Percentiles rank a stretch among this genome's conserved stretches.
These are phyloP conservation scores for Papilionanthe hybrid DNA, from an alignment of 116 monocot genomes.

Conservation along the genomic window DNA sequence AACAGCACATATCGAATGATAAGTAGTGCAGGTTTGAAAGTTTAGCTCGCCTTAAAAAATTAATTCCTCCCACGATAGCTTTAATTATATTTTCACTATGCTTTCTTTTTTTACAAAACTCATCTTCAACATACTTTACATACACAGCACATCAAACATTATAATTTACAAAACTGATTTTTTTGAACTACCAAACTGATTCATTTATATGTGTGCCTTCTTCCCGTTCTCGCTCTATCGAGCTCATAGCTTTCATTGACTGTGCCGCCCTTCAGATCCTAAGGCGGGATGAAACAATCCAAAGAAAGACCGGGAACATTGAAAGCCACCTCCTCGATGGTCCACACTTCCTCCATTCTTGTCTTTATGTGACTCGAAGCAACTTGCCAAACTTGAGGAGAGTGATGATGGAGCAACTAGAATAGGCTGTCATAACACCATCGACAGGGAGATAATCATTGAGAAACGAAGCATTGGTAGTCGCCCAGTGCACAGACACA, in stretches of 20 bases:
- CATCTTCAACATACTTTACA: no score
- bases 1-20: no score
- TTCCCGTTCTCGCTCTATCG: conserved; percentile 29
- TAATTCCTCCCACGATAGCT: no score
- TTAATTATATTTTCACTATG: no score
- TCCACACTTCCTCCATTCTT: conserved; percentile 92
- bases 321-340: conserved; percentile 78
- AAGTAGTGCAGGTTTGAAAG: no score
- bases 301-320: conserved; percentile 74
- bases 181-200: no score
- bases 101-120: no score
- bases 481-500: conserved; percentile 92
- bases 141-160: no score
- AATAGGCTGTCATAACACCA: conserved; percentile 92
- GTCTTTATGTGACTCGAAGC: conserved; percentile 95
- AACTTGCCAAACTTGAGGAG: conserved; percentile 84
- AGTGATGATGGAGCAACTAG: conserved; percentile 68
- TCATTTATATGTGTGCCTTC: no score
- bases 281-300: conserved; percentile 89
- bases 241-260: conserved; percentile 41
- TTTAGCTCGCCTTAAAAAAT: no score
- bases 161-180: no score
- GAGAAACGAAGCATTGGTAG: conserved; percentile 73
- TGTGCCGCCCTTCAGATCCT: conserved; percentile 46
- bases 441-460: conserved; percentile 72